Conservation (phyloP, 768 basidiomycete species). For the Xerocomellus dryophilus region DNA sequence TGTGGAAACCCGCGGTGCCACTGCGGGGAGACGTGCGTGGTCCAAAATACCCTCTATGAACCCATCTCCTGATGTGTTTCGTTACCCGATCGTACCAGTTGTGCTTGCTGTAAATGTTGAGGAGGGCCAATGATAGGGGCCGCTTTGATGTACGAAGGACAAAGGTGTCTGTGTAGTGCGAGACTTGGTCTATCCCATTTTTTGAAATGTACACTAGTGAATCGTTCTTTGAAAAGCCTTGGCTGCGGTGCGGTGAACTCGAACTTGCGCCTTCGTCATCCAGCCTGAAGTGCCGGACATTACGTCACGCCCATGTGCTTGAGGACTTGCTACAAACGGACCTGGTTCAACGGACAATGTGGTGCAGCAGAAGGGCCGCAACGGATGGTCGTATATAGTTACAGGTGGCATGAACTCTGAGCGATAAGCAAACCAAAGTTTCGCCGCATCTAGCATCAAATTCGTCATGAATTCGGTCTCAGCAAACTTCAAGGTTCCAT, state of each 20-base stretch:
- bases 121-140: background rate
- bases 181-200: background rate
- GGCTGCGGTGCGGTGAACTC: no score
- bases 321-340: no score
- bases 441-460: background rate
- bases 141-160: background rate
- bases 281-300: no score
- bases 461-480: background rate
- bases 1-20: slow-evolving; percentile 20
- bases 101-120: slow-evolving; percentile 17
- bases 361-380: no score
- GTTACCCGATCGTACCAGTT: background rate
- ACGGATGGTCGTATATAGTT: no score
- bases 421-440: background rate
- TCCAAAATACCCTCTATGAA: no score
- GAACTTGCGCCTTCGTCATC: no score
- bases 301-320: no score
- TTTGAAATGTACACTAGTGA: background rate
- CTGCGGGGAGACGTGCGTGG: slow-evolving; percentile 17
- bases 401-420: no score
- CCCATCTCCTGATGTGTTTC: background rate
- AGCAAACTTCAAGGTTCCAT: background rate
- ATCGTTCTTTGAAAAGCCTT: no score
- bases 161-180: background rate
- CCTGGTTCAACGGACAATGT: no score